Evolutionary conservation across 345 rosid species (phyloP), one percentile per base, ranked within the genome.

Genomic region (Carallia brachiata): DNA sequence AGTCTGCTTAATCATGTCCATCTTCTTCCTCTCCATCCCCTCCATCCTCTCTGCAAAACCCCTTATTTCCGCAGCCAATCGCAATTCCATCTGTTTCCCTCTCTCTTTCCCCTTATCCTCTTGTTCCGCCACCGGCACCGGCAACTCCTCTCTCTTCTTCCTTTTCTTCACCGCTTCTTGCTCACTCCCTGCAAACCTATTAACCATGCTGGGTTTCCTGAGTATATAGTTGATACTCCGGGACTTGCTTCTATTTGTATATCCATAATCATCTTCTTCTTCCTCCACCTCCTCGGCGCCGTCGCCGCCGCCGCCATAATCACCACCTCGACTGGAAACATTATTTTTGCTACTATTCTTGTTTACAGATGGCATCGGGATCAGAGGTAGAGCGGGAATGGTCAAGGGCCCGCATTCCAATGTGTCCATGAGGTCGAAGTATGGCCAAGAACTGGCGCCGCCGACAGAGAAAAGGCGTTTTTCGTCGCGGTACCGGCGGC

Each of bases 371-470:
- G 85, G 81, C 0, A 81, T 56, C 2, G 72, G 63, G 12, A 86
- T 62, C 67, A 84, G 76, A 27, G 90, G 94, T 5, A 77, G 78
- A 23, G 81, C 88, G 1, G 89, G 73, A 70, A 89, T 82, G 1
- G 89, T 90, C 54, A 80, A 37, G 4, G 97, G 88, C 6, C 88
- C 96, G 39, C 78, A 78, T 70, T 88, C 90, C 37, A 93, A 77
- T 53, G 88, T 80, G 73, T 87, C 93, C 96, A 93, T 91, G 63
- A 79, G 83, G 18, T 77, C 65, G 71, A 84, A 93, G 74, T 78
- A 89, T 6, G 81, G 90, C 94, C 96, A 93, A 17, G 84, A 67
- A 37, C 72, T 61, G 0, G 64, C 56, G 16, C 83, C 80, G 40
- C 68, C 70, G 30, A 36, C 6, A 8, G 77, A 70, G 53, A 74